phyloP scores from a whole-genome alignment of 257 asterid species.

The Solanum dulcamara region DNA sequence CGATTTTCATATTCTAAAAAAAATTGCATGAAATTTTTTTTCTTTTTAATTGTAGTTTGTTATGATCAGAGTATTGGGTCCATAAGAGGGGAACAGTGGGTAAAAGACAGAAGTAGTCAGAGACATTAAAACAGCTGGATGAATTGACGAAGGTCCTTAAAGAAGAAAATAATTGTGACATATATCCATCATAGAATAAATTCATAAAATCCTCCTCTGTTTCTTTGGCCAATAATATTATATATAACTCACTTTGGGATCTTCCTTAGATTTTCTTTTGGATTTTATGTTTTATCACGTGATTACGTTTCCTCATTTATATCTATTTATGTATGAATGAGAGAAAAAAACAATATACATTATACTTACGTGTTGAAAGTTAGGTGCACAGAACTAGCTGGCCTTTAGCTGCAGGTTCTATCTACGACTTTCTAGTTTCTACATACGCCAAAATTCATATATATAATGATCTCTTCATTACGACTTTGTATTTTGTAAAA shows the following conservation, averaged over 20 bases:
- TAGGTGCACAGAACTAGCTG: neutral
- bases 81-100: neutral
- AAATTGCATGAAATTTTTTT: too few relatives aligned
- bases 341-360: neutral
- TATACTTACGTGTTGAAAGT: neutral
- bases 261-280: constrained; percentile 4
- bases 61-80: neutral
- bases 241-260: neutral
- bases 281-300: constrained; percentile 20
- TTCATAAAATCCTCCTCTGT: neutral
- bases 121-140: neutral
- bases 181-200: neutral
- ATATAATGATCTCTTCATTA: neutral
- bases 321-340: neutral
- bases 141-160: neutral
- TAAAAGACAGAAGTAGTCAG: neutral
- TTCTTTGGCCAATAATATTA: neutral
- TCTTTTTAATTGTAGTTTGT: neutral
- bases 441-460: neutral
- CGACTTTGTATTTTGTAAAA: neutral
- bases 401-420: neutral
- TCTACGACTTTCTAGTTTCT: neutral
- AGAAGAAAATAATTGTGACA: neutral
- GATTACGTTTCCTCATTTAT: neutral
- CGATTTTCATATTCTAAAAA: neutral